Evolutionary conservation across 768 basidiomycete genomes (phyloP).

Genomic region (Krasilnikovozyma curviuscula): DNA sequence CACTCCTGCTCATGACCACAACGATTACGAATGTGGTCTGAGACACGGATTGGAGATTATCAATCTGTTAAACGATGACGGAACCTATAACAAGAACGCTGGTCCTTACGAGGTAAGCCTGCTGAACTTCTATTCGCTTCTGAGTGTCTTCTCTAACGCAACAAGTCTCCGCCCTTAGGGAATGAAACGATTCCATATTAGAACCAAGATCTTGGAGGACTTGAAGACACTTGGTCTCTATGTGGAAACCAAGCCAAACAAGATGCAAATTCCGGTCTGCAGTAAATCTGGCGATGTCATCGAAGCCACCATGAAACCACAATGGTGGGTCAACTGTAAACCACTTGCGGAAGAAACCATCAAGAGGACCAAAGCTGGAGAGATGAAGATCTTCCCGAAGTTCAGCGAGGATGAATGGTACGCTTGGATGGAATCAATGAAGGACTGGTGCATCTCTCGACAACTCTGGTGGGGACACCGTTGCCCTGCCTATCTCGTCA

Average conservation of each 20-base stretch:
- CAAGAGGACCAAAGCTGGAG: conserved; percentile 70
- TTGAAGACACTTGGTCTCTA: conserved; percentile 69
- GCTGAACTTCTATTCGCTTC: conserved; percentile 10
- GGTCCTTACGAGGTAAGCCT: conserved; percentile 50
- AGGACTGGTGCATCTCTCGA: conserved; percentile 98
- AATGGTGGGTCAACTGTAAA: conserved; percentile 97
- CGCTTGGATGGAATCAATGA: conserved; percentile 81
- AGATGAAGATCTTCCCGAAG: conserved; percentile 63
- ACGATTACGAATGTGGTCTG: conserved; percentile 85
- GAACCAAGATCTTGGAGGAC: conserved; percentile 60
- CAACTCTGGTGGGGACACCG: conserved; percentile 99
- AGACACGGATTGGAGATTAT: conserved; percentile 78
- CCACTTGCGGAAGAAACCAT: conserved; percentile 76
- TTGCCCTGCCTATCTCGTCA: conserved; percentile 80
- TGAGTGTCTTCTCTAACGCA: not conserved
- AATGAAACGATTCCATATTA: conserved; percentile 93
- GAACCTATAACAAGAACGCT: conserved; percentile 78
- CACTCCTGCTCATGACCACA: conserved; percentile 91
- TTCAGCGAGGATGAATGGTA: conserved; percentile 86
- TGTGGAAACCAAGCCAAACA: conserved; percentile 82
- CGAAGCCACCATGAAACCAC: conserved; percentile 84
- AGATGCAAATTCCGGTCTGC: conserved; percentile 94
- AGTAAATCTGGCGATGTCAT: conserved; percentile 95
- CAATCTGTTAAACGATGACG: conserved; percentile 89
- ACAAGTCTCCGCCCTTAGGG: conserved; percentile 34